These are phyloP conservation scores for Tricholoma furcatifolium DNA, from an alignment of 768 basidiomycete species.

Conservation along the genomic window DNA sequence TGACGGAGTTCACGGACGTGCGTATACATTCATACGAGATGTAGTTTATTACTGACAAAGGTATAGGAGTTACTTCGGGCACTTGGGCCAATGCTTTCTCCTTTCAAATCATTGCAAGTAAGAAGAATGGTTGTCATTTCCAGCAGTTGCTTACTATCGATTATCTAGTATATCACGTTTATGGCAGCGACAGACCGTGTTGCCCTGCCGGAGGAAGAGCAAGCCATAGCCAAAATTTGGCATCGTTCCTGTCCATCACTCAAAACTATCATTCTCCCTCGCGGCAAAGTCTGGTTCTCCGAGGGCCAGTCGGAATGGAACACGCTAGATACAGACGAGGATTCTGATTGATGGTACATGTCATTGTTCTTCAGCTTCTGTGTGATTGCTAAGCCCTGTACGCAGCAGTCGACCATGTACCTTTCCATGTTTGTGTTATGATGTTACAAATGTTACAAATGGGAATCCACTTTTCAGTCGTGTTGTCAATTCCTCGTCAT, in stretches of 20 bases:
- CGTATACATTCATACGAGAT: conserved; percentile 18
- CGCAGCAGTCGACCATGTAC: neutral
- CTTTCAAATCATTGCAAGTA: conserved; percentile 42
- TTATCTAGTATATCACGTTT: conserved; percentile 53
- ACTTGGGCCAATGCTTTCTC: conserved; percentile 35
- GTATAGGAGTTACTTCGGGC: conserved; percentile 41
- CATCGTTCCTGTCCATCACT: conserved; percentile 58
- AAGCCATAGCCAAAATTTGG: conserved; percentile 53
- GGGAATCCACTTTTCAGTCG: neutral
- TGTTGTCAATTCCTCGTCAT: neutral
- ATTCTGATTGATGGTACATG: neutral
- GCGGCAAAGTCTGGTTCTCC: conserved; percentile 60
- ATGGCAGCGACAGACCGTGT: conserved; percentile 44
- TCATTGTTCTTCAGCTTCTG: neutral
- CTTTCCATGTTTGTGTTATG: neutral
- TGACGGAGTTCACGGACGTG: conserved; percentile 47
- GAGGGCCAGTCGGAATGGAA: conserved; percentile 24
- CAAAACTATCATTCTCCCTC: conserved; percentile 62
- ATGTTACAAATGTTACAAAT: neutral
- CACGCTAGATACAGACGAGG: conserved; percentile 8
- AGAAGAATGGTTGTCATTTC: neutral
- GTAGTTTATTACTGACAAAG: neutral
- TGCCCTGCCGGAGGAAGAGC: conserved; percentile 38
- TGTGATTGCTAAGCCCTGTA: neutral
- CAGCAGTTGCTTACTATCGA: neutral